Evolutionary conservation across 805 yeast species (phyloP).

Genomic region (Saturnispora silvae): DNA sequence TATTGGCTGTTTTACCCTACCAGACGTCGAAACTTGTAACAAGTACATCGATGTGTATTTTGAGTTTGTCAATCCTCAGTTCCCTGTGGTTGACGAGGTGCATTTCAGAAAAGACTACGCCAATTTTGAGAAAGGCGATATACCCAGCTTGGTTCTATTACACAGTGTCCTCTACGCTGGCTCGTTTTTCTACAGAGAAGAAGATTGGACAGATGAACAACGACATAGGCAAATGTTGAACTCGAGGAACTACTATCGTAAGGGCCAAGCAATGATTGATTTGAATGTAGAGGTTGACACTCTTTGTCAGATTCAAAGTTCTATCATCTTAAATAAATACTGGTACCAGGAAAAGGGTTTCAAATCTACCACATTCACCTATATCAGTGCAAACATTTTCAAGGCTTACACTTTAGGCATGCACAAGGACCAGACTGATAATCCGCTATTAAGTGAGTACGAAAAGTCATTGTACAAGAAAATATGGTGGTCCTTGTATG

Average conservation of each 20-base stretch:
- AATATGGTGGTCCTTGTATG: slow-evolving; percentile 70
- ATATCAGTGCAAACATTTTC: slow-evolving; percentile 16
- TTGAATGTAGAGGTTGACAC: slow-evolving; percentile 60
- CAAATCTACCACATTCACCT: slow-evolving; percentile 59
- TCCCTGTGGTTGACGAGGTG: slow-evolving; percentile 57
- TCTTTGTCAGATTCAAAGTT: slow-evolving; percentile 48
- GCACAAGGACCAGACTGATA: slow-evolving; percentile 36
- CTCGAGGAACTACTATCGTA: slow-evolving; percentile 44
- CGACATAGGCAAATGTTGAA: slow-evolving; percentile 29
- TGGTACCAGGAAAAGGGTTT: slow-evolving; percentile 54
- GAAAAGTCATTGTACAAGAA: slow-evolving; percentile 44
- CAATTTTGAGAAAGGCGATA: slow-evolving; percentile 35
- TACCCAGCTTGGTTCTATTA: slow-evolving; percentile 50
- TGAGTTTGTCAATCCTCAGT: slow-evolving; percentile 51
- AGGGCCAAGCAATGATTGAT: slow-evolving; percentile 70
- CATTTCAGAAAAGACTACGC: slow-evolving; percentile 50
- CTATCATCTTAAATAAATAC: slow-evolving; percentile 52
- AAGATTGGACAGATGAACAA: slow-evolving; percentile 35
- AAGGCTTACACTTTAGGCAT: slow-evolving; percentile 61
- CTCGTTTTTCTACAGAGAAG: slow-evolving; percentile 47
- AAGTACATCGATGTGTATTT: slow-evolving; percentile 56
- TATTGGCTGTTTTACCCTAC: slow-evolving; percentile 59
- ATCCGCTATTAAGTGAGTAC: slow-evolving; percentile 8
- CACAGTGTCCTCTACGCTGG: slow-evolving; percentile 66
- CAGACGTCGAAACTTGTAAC: slow-evolving; percentile 45